Evolutionary conservation across 305 asterid genomes (phyloP).

Genomic region (Fraxinus baroniana): DNA sequence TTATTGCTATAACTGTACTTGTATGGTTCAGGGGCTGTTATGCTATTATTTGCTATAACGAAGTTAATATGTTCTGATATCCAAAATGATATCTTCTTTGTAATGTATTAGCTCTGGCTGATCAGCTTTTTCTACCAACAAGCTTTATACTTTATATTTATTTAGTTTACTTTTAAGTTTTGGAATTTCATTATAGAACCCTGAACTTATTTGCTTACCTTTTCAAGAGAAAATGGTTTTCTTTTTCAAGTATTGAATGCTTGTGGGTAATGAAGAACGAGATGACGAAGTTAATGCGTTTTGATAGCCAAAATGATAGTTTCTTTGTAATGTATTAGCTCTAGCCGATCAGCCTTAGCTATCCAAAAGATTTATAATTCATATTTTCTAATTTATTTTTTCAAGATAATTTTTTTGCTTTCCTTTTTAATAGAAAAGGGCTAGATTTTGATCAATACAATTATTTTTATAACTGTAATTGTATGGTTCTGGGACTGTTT

Average conservation of each 20-base stretch:
- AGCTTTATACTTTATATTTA: background rate
- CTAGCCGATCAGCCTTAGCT: constrained; percentile 66
- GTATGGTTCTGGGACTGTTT: background rate
- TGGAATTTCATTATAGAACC: background rate
- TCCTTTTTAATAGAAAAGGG: background rate
- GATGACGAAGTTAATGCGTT: constrained; percentile 30
- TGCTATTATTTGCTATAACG: constrained; percentile 31
- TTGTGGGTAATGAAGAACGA: constrained; percentile 35
- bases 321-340: constrained; percentile 74
- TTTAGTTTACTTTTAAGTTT: background rate
- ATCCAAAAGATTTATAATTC: background rate
- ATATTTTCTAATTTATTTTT: background rate
- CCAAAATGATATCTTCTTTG: constrained; percentile 51
- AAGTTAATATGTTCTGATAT: constrained; percentile 35
- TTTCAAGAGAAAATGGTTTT: background rate
- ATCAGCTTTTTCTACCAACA: constrained; percentile 36
- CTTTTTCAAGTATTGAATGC: background rate
- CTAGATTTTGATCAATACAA: background rate
- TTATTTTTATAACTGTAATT: background rate
- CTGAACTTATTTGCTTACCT: background rate
- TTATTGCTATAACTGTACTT: background rate
- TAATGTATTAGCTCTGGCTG: constrained; percentile 94
- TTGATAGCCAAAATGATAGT: constrained; percentile 60
- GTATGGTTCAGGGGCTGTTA: background rate
- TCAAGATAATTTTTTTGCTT: background rate